Evolutionary conservation across 495 filamentous ascomycete genomes (phyloP).

Genomic region (Podospora anserina): DNA sequence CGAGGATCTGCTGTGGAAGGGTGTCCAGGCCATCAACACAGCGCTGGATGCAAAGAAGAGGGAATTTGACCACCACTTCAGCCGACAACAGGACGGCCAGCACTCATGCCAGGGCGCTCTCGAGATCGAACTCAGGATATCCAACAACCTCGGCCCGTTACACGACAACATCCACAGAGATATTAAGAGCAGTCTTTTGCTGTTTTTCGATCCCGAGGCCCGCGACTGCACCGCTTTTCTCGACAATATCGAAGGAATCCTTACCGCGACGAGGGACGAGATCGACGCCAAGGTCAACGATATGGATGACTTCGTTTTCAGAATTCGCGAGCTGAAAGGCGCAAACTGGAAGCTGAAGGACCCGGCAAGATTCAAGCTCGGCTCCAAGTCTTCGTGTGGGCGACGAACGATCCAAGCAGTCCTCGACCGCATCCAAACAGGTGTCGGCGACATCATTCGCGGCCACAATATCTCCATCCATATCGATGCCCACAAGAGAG

Average conservation of each 20-base stretch:
- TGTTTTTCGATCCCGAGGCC: conserved; percentile 38
- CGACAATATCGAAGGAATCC: conserved; percentile 27
- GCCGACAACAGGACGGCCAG: conserved; percentile 29
- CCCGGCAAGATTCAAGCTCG: conserved; percentile 37
- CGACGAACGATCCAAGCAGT: conserved; percentile 41
- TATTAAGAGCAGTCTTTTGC: conserved; percentile 37
- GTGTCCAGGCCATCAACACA: conserved; percentile 35
- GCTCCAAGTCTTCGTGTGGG: conserved; percentile 32
- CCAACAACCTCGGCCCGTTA: conserved; percentile 43
- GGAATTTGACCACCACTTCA: conserved; percentile 31
- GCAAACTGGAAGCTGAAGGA: conserved; percentile 39
- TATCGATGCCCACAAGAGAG: conserved; percentile 45
- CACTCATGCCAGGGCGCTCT: conserved; percentile 37
- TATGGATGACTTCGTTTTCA: conserved; percentile 44
- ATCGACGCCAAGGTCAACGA: conserved; percentile 34
- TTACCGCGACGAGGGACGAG: conserved; percentile 30
- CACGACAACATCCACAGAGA: conserved; percentile 35
- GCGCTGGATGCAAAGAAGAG: conserved; percentile 37
- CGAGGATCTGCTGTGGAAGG: conserved; percentile 41
- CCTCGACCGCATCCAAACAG: conserved; percentile 45
- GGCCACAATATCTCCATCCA: conserved; percentile 42
- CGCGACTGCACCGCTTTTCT: conserved; percentile 40
- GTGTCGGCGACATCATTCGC: conserved; percentile 44
- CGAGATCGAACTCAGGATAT: conserved; percentile 36
- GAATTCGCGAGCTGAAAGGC: conserved; percentile 42